Conservation (phyloP, 202 grass and related monocot species). For the Bolboschoenoplectus hybrid region DNA sequence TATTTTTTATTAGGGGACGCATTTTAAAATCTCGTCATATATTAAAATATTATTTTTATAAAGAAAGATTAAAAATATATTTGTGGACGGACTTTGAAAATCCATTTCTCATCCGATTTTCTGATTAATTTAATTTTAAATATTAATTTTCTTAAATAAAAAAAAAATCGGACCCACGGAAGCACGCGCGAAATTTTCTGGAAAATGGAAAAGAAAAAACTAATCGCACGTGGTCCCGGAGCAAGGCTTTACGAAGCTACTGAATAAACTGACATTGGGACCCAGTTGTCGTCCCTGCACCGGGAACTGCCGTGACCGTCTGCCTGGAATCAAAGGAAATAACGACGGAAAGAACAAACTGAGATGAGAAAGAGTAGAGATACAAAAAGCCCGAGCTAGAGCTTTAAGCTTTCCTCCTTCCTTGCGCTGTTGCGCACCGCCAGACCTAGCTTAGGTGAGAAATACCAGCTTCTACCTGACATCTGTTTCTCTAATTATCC, state of each 20-base stretch:
- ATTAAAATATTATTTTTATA: too few species aligned
- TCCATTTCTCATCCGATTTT: too few species aligned
- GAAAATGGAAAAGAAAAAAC: too few species aligned
- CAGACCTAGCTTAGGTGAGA: background rate
- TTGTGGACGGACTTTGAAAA: too few species aligned
- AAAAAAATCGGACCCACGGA: too few species aligned
- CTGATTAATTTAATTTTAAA: too few species aligned
- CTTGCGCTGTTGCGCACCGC: background rate
- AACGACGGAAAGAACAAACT: background rate
- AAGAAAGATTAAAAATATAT: too few species aligned
- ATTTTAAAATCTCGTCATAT: too few species aligned
- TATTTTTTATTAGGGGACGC: too few species aligned
- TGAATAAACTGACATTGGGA: background rate
- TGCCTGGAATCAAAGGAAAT: background rate
- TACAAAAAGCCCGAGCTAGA: background rate
- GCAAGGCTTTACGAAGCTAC: background rate
- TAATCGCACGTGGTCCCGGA: background rate
- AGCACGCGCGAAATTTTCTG: too few species aligned
- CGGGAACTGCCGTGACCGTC: too few species aligned
- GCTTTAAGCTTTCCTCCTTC: background rate
- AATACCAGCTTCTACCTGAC: background rate
- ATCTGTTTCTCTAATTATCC: constrained; percentile 4
- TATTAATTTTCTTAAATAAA: too few species aligned
- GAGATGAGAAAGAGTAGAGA: background rate
- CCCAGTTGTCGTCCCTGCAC: background rate